phyloP scores from a whole-genome alignment of 2,329 filamentous ascomycete genomes.

The Exophiala viscosa region DNA sequence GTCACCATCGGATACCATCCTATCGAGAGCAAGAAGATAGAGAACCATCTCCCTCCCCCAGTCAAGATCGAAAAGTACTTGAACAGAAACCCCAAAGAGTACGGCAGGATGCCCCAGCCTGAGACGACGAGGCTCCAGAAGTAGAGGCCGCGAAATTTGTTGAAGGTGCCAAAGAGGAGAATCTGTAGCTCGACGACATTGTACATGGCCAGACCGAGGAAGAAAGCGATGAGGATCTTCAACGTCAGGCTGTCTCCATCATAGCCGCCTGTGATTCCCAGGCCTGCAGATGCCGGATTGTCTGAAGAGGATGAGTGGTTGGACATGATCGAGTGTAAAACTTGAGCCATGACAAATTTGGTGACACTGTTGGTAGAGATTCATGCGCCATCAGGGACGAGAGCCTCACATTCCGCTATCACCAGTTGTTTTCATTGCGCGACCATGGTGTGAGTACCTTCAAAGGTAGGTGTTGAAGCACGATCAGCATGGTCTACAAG shows the following conservation, averaged over 20 bases:
- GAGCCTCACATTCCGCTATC: too few species aligned
- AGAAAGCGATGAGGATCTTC: conserved; percentile 44
- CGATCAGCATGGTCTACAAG: too few species aligned
- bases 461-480: too few species aligned
- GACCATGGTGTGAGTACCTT: too few species aligned
- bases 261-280: conserved; percentile 21
- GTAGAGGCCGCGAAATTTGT: conserved; percentile 45
- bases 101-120: conserved; percentile 42
- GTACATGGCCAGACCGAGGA: conserved; percentile 49
- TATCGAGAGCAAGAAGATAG: conserved; percentile 42
- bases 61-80: conserved; percentile 43
- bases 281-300: conserved; percentile 13
- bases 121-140: conserved; percentile 50
- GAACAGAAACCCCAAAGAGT: conserved; percentile 46
- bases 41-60: conserved; percentile 33
- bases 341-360: background rate
- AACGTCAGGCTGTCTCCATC: conserved; percentile 34
- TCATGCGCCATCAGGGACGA: too few species aligned
- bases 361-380: background rate
- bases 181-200: conserved; percentile 49
- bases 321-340: conserved; percentile 5
- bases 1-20: conserved; percentile 50
- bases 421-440: too few species aligned
- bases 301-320: conserved; percentile 14
- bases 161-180: conserved; percentile 49